Evolutionary conservation across 768 basidiomycete genomes (phyloP), one percentile per base, ranked within the genome.

Genomic region (Termitomyces sp.): DNA sequence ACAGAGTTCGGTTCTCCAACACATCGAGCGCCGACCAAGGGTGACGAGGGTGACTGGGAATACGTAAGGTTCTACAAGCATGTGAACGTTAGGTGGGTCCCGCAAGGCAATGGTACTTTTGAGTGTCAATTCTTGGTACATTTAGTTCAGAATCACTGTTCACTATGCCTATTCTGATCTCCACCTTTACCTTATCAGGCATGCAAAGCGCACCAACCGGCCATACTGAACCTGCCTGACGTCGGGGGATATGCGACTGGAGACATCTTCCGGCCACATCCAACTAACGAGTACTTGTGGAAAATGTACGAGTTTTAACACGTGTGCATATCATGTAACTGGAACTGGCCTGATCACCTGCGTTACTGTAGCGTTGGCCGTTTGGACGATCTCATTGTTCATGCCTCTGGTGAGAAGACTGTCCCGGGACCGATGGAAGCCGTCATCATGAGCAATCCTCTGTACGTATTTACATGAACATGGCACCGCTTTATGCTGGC

Each of bases 181-280:
- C 4, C 2, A 13, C 39, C 15, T 16, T 40, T 6, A 13, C 66
- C 8, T 53, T 56, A 33, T 28, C 52, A 77, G 76, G 66, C 65
- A 8, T 66, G 52, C 24, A 62, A 70, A 3, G 70, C 46, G 3
- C 70, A 74, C 55, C 63, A 64, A 18, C 59, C 69, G 0, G 64
- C 69, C 6, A 66, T 75, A 1, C 70, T 74, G 33, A 79, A 79
- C 54, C 32, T 78, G 2, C 61, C 66, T 4, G 74, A 76, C 35
- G 65, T 69, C 8, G 63, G 61, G 13, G 79, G 77, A 0, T 78
- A 76, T 63, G 70, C 72, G 4, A 78, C 74, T 9, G 73, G 70
- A 5, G 79, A 80, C 61, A 55, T 77, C 9, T 76, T 72, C 44
- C 35, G 70, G 15, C 69, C 66, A 32, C 79, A 80, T 58, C 75